Percentiles rank a stretch among this genome's conserved stretches.
These are phyloP conservation scores for Pichia scutulata DNA, from an alignment of 805 yeast genomes.

Conservation along the genomic window DNA sequence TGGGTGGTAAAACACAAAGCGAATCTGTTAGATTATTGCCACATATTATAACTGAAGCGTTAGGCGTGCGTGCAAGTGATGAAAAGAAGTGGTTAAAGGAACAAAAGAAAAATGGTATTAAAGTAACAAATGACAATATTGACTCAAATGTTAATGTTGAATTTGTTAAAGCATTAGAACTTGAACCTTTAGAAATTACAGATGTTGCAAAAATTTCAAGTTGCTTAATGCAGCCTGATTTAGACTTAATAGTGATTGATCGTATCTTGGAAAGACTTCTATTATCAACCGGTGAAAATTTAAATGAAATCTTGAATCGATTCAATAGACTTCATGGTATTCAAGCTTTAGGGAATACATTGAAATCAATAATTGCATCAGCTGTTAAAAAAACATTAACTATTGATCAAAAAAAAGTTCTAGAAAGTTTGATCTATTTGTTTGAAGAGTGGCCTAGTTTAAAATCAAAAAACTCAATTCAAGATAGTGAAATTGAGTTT, in stretches of 20 bases:
- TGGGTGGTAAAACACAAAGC: conserved; percentile 97
- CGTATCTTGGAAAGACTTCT: conserved; percentile 64
- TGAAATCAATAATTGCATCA: conserved; percentile 31
- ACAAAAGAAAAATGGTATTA: conserved; percentile 41
- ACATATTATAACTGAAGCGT: conserved; percentile 73
- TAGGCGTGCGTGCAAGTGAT: conserved; percentile 61
- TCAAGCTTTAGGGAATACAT: conserved; percentile 58
- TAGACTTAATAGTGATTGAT: conserved; percentile 54
- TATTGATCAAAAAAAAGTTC: conserved; percentile 33
- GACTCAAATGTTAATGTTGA: conserved; percentile 55
- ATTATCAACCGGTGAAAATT: conserved; percentile 31
- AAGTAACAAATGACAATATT: conserved; percentile 42
- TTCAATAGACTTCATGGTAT: conserved; percentile 83
- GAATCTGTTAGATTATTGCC: conserved; percentile 83
- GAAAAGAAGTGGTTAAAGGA: conserved; percentile 67
- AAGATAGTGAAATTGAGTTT: conserved; percentile 63
- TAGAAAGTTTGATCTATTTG: conserved; percentile 45
- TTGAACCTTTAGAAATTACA: conserved; percentile 40
- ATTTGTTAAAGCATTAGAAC: conserved; percentile 53
- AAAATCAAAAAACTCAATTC: conserved; percentile 65
- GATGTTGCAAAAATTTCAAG: conserved; percentile 78
- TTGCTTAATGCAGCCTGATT: conserved; percentile 63
- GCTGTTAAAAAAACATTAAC: conserved; percentile 6
- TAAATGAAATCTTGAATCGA: conserved; percentile 40
- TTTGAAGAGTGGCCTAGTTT: conserved; percentile 60